Evolutionary conservation across 768 basidiomycete species (phyloP).

Genomic region (Cystobasidium onofrii): DNA sequence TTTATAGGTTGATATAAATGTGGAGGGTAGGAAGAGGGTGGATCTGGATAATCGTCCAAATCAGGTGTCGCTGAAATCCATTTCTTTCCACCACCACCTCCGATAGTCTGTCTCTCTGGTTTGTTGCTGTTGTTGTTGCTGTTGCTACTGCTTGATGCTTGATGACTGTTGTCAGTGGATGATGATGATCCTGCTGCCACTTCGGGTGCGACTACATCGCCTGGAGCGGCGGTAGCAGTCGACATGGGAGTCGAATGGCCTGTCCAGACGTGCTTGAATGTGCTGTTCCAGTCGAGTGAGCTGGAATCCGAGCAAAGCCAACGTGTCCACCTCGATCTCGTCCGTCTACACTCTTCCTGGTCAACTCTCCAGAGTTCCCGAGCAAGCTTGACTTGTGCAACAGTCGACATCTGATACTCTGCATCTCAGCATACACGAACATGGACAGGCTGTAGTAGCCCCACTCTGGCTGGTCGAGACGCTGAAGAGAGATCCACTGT

Average conservation of each 20-base stretch:
- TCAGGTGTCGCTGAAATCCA: background rate
- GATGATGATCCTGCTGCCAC: background rate
- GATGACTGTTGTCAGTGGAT: background rate
- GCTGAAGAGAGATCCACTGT: too few species aligned
- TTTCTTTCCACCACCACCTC: background rate
- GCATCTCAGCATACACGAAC: too few species aligned
- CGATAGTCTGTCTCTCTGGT: background rate
- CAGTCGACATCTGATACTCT: too few species aligned
- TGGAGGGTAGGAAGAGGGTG: slow-evolving; percentile 16
- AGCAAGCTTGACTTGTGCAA: too few species aligned
- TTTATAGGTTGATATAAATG: slow-evolving; percentile 25
- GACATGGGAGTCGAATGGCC: background rate
- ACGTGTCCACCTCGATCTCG: too few species aligned
- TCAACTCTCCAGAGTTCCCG: too few species aligned
- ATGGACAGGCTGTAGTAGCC: too few species aligned
- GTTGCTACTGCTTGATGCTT: background rate
- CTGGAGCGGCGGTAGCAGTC: background rate
- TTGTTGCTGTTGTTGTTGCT: background rate
- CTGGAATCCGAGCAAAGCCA: too few species aligned
- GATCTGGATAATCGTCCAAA: background rate
- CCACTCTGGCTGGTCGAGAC: too few species aligned
- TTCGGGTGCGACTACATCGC: background rate
- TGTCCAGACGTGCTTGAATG: too few species aligned
- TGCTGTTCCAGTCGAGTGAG: too few species aligned
- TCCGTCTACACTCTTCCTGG: too few species aligned